Conservation (phyloP, 495 filamentous ascomycete genomes). For the Darksidea phi region DNA sequence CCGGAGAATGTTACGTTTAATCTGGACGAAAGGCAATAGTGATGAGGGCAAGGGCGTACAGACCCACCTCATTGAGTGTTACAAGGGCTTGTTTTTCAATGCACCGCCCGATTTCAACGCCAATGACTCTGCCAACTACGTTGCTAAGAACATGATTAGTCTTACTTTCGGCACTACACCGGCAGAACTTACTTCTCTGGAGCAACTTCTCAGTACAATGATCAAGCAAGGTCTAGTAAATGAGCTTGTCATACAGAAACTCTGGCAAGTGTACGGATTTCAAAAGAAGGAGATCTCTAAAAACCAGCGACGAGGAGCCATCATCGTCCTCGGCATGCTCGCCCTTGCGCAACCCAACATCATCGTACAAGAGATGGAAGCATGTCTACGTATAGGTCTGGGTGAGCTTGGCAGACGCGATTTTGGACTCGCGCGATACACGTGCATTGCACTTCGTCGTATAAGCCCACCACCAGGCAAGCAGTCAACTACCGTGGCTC, state of each 20-base stretch:
- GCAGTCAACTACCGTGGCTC: conserved; percentile 52
- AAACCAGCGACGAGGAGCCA: conserved; percentile 86
- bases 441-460: conserved; percentile 84
- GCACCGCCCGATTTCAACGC: conserved; percentile 80
- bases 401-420: conserved; percentile 77
- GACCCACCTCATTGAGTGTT: conserved; percentile 94
- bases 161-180: conserved; percentile 92
- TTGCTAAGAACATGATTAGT: conserved; percentile 98
- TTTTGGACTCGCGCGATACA: conserved; percentile 87
- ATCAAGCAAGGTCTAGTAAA: conserved; percentile 88
- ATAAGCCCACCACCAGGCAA: conserved; percentile 69
- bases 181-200: conserved; percentile 90
- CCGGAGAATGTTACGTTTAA: conserved; percentile 87
- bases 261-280: conserved; percentile 97
- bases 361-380: conserved; percentile 88
- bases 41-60: conserved; percentile 99
- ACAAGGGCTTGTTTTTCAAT: conserved; percentile 92
- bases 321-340: conserved; percentile 97
- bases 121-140: conserved; percentile 93
- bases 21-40: conserved; percentile 99
- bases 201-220: conserved; percentile 94
- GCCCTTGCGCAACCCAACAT: conserved; percentile 90
- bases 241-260: conserved; percentile 81
- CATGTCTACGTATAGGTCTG: conserved; percentile 85
- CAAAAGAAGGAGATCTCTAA: conserved; percentile 90